Evolutionary conservation across 805 yeast species (phyloP).

Genomic region (baker's yeast (Saccharomyces cerevisiae)): DNA sequence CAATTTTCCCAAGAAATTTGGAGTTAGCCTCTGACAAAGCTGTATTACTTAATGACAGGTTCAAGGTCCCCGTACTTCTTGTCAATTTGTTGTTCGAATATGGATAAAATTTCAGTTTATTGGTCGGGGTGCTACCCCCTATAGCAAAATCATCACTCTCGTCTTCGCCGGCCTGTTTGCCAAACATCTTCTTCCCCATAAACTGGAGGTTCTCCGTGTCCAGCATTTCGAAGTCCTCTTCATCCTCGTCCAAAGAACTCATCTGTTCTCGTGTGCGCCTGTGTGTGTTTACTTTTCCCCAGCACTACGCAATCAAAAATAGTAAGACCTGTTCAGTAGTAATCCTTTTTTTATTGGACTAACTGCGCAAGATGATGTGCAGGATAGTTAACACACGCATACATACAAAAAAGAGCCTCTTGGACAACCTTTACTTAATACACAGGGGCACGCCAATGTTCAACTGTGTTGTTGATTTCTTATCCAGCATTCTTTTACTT

Average conservation of each 20-base stretch:
- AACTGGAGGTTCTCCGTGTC: neutral
- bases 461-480: neutral
- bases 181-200: neutral
- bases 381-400: neutral
- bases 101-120: slow-evolving; percentile 24
- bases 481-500: neutral
- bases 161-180: slow-evolving; percentile 1
- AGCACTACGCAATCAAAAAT: neutral
- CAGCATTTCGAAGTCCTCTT: slow-evolving; percentile 11
- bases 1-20: neutral
- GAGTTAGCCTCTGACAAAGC: slow-evolving; percentile 10
- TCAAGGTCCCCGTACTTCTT: slow-evolving; percentile 46
- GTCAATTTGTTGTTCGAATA: slow-evolving; percentile 31
- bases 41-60: slow-evolving; percentile 39
- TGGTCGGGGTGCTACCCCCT: slow-evolving; percentile 4
- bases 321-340: neutral
- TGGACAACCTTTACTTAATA: neutral
- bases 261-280: slow-evolving; percentile 1
- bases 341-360: neutral
- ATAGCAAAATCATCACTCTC: neutral
- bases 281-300: neutral
- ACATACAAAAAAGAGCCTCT: neutral
- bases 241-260: slow-evolving; percentile 6
- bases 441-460: neutral
- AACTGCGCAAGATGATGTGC: neutral